phyloP scores from a whole-genome alignment of 2,329 filamentous ascomycete genomes.

The Microsporum audouinii region DNA sequence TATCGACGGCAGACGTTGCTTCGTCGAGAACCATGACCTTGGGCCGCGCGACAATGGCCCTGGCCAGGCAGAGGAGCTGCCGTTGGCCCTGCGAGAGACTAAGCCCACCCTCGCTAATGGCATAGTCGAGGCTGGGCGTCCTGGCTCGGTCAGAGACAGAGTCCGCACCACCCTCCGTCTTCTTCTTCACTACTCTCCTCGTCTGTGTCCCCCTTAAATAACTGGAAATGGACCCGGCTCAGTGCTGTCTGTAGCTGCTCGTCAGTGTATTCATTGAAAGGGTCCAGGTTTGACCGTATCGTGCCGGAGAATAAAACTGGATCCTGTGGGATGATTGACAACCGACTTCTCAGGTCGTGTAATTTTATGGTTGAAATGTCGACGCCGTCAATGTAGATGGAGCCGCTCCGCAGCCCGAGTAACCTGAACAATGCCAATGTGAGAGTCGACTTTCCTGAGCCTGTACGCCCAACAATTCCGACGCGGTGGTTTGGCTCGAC shows the following conservation, averaged over 20 bases:
- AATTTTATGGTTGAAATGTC: constrained; percentile 85
- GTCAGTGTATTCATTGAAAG: constrained; percentile 86
- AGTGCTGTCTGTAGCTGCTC: constrained; percentile 93
- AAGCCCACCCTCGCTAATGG: constrained; percentile 37
- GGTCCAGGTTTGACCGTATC: constrained; percentile 87
- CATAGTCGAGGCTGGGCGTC: background rate
- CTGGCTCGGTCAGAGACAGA: background rate
- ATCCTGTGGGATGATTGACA: constrained; percentile 96
- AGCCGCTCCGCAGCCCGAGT: constrained; percentile 71
- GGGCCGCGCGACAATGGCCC: constrained; percentile 51
- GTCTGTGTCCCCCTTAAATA: background rate
- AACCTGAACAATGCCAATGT: constrained; percentile 92
- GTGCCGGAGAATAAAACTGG: constrained; percentile 89
- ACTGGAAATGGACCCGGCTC: constrained; percentile 1
- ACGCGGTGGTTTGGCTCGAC: constrained; percentile 81
- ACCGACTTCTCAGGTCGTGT: constrained; percentile 69
- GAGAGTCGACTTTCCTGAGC: constrained; percentile 87
- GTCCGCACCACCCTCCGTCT: background rate
- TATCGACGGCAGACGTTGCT: constrained; percentile 54
- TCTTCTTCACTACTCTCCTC: background rate
- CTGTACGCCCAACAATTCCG: constrained; percentile 87
- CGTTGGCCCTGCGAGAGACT: constrained; percentile 55
- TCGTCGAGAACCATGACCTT: constrained; percentile 55
- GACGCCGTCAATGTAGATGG: constrained; percentile 49
- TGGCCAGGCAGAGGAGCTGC: constrained; percentile 52